Base-by-base conservation (phyloP, 2,329 filamentous ascomycete genomes). In the Colletotrichum orchidophilum region DNA sequence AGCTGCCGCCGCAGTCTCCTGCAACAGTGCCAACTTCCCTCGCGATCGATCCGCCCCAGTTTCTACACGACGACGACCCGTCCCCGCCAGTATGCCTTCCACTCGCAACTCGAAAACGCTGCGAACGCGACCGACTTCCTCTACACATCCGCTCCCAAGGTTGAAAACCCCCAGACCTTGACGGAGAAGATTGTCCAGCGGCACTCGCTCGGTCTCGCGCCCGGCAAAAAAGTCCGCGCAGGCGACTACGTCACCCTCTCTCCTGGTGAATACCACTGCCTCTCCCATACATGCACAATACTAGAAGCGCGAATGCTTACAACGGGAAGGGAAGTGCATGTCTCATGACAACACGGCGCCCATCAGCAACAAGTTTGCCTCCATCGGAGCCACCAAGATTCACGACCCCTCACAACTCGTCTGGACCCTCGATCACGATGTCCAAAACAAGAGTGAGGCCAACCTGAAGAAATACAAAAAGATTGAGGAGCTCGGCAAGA, bases 161-260 rank as follows among this genome's bases (percentile, higher is more conserved):
- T 59, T 3, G 73, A 42, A 72, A 75, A 63, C 2, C 88, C 93
- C 0, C 95, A 97, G 82, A 98, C 94, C 3, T 82, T 97, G 62
- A 96, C 94, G 3, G 95, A 98, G 81, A 97, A 97, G 86, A 97
- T 98, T 70, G 92, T 97, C 0, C 95, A 98, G 80, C 83, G 87
- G 18, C 92, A 97, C 81, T 88, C 94, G 0, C 87, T 95, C n/a
- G 94, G 91, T 11, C 87, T 97, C 1, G 82, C 93, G 1, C 81
- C 89, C 12, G 94, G 91, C 71, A 97, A 97, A 83, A 85, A 87
- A 68, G 93, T 97, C 77, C 88, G 87, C 76, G 86, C 88, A 5
- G 95, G 95, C 77, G 95, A 97, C 86, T 98, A 96, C 84, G 90
- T 98, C 70, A 93, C 89, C 0, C 86, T 97, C 21, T 15, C 33